Evolutionary conservation across 805 yeast genomes (phyloP), one percentile per base, ranked within the genome.

Genomic region (Wickerhamomyces xylosicus): DNA sequence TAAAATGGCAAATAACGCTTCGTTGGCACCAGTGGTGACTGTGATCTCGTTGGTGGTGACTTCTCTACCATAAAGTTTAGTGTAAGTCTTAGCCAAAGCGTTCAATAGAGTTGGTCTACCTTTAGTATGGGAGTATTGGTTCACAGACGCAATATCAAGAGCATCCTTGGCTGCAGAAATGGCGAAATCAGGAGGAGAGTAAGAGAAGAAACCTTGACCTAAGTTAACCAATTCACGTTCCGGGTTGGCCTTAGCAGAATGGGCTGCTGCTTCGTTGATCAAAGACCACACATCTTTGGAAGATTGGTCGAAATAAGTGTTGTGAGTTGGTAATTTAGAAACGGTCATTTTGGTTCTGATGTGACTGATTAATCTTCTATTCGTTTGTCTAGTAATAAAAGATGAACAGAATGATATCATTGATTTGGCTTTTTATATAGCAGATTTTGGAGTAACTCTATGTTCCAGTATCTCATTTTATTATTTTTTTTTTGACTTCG

Each of bases 161-260:
- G 96, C 90, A 33, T 71, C 68, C 47, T 77, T 74, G 15, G 90
- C 94, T 6, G 95, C 94, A 10, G 77, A 71, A 42, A 83, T 67
- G 14, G 95, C 96, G 61, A 92, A 92, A n/a, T 77, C 73, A 1
- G 98, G 98, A 3, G 98, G 98, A 22, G 89, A 74, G 58, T 90
- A 92, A 2, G 96, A 86, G 67, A 92, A 92, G 63, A 92, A 92
- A 2, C 98, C 98, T 60, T 92, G 98, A 27, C 98, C 98, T 41
- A 92, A 71, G 52, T 92, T 92, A 44, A 81, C 79, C 40, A 90
- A 77, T 38, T 85, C 83, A 50, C 81, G 70, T n/a, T 86, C 87
- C 35, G 76, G 77, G 32, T 62, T 63, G 3, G 57, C 49, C 45
- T 78, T 80, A 13, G 94, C 87, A 4, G 74, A 75, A 5, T 73